phyloP scores from a whole-genome alignment of 2,329 filamentous ascomycete genomes.

The Tolypocladium inflatum region DNA sequence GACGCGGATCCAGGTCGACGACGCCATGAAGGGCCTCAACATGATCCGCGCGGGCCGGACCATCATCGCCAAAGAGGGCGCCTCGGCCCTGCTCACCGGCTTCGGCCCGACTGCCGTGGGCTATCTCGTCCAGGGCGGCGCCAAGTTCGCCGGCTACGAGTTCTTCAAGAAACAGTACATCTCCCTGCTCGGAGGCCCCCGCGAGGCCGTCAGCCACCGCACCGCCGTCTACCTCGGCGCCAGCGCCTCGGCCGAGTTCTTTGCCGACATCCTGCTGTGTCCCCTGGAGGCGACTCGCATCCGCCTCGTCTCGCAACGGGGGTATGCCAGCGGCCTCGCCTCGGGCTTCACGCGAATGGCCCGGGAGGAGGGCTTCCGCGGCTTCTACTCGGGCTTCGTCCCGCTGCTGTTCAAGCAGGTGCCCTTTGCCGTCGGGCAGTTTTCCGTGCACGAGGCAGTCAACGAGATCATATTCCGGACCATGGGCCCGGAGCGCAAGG shows the following conservation, averaged over 20 bases:
- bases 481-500: conserved; percentile 59
- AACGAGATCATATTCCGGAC: conserved; percentile 63
- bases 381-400: conserved; percentile 87
- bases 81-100: conserved; percentile 70
- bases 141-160: conserved; percentile 89
- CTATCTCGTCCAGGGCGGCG: conserved; percentile 82
- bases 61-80: conserved; percentile 71
- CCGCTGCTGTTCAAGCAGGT: conserved; percentile 83
- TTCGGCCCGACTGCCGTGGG: conserved; percentile 79
- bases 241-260: conserved; percentile 59
- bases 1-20: conserved; percentile 86
- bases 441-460: conserved; percentile 86
- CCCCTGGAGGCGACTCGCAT: conserved; percentile 76
- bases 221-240: conserved; percentile 63
- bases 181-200: conserved; percentile 49
- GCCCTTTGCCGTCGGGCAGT: conserved; percentile 90
- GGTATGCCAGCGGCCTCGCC: conserved; percentile 63
- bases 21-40: conserved; percentile 73
- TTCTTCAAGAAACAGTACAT: conserved; percentile 90
- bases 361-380: conserved; percentile 65
- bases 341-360: conserved; percentile 67
- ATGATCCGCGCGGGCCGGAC: conserved; percentile 71
- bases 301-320: conserved; percentile 73
- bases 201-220: conserved; percentile 32
- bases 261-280: conserved; percentile 75